Evolutionary conservation across 2,329 filamentous ascomycete genomes (phyloP).

Genomic region (Bimuria novae-zelandiae): DNA sequence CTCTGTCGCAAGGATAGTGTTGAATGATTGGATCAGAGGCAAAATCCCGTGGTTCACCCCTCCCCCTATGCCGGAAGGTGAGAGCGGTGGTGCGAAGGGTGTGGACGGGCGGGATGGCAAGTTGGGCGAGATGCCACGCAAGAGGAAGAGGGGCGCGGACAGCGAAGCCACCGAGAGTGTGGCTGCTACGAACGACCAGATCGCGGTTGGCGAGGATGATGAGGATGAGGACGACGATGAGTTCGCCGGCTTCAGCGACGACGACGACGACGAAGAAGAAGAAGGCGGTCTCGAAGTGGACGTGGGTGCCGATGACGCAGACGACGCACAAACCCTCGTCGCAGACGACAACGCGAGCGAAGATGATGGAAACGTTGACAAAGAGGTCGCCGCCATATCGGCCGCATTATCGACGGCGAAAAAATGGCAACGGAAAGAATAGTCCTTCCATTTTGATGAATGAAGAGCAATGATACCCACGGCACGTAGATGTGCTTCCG

Average conservation of each 20-base stretch:
- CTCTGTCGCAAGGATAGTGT: conserved; percentile 92
- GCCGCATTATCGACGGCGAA: conserved; percentile 39
- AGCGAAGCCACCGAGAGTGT: conserved; percentile 32
- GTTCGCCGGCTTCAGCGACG: conserved; percentile 41
- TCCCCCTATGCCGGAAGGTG: conserved; percentile 62
- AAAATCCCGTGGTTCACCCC: conserved; percentile 97
- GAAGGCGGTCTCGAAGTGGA: conserved; percentile 15
- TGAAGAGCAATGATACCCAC: conserved; percentile 33
- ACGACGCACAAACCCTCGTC: conserved; percentile 17
- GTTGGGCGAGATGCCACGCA: conserved; percentile 80
- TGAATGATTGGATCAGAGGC: conserved; percentile 94
- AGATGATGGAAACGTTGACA: conserved; percentile 33
- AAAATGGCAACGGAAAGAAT: conserved; percentile 34
- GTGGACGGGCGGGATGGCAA: conserved; percentile 72
- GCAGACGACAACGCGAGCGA: conserved; percentile 26
- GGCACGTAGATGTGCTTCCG: background rate
- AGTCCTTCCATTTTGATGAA: conserved; percentile 18
- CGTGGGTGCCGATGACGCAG: conserved; percentile 18
- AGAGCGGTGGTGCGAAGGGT: conserved; percentile 42
- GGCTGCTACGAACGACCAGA: conserved; percentile 1
- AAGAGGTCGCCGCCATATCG: conserved; percentile 43
- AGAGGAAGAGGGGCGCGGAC: conserved; percentile 66
- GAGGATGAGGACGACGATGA: conserved; percentile 32
- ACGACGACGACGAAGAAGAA: conserved; percentile 20
- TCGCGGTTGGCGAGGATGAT: conserved; percentile 16